Evolutionary conservation across 116 monocot species (phyloP).

Genomic region (Papilionanthe hybrid): DNA sequence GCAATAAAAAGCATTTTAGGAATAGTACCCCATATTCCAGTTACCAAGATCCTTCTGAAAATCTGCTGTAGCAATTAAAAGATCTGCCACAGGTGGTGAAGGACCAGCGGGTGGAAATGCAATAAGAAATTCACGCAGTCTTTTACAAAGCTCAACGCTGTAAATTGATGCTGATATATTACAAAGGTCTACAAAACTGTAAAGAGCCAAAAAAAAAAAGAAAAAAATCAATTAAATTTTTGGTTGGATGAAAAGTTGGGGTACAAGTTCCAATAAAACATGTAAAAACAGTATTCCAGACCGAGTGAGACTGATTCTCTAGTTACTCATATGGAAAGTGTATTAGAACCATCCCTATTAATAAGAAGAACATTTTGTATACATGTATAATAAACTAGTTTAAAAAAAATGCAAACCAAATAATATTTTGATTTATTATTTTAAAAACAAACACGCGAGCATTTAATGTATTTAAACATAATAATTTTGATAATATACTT

Average conservation of each 20-base stretch:
- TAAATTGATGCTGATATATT: constrained; percentile 53
- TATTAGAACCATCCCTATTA: not conserved
- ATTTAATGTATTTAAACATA: too few relatives aligned
- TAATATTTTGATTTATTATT: too few relatives aligned
- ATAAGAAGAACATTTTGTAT: not conserved
- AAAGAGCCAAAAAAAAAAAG: not conserved
- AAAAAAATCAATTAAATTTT: not conserved
- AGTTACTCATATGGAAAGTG: not conserved
- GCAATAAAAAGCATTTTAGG: not conserved
- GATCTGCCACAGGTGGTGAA: constrained; percentile 46
- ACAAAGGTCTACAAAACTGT: constrained; percentile 54
- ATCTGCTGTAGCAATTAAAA: constrained; percentile 55
- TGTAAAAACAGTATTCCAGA: not conserved
- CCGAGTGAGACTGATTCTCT: not conserved
- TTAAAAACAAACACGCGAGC: too few relatives aligned
- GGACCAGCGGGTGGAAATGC: constrained; percentile 53
- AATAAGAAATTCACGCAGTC: constrained; percentile 54
- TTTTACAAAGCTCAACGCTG: constrained; percentile 41
- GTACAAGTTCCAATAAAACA: not conserved
- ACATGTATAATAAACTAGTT: too few relatives aligned
- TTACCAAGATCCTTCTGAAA: constrained; percentile 58
- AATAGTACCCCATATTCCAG: constrained; percentile 54
- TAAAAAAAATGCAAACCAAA: too few relatives aligned
- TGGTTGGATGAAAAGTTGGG: not conserved
- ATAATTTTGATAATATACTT: too few relatives aligned